Evolutionary conservation across 2,329 filamentous ascomycete species (phyloP).

Genomic region (Fusarium sp.): DNA sequence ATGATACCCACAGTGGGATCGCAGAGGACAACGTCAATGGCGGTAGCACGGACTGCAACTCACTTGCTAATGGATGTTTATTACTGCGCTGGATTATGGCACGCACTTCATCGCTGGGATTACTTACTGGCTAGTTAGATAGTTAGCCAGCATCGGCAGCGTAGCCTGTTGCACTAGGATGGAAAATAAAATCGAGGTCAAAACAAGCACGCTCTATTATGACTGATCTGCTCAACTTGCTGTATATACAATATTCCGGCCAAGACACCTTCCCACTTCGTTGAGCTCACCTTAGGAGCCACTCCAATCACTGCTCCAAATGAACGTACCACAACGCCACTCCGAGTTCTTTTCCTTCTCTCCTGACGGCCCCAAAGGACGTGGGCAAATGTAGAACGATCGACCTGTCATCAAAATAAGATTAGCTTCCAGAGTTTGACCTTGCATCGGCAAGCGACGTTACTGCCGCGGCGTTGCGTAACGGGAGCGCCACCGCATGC

Average conservation of each 20-base stretch:
- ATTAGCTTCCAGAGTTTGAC: constrained; percentile 33
- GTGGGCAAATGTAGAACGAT: constrained; percentile 73
- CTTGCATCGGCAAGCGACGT: constrained; percentile 3
- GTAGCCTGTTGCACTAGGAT: neutral
- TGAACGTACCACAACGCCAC: constrained; percentile 91
- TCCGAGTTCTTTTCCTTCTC: constrained; percentile 86
- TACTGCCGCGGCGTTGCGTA: constrained; percentile 17
- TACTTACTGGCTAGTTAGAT: neutral
- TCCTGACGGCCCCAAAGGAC: constrained; percentile 86
- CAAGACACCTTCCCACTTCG: neutral
- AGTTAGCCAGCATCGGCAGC: constrained; percentile 7
- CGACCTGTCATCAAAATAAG: constrained; percentile 58
- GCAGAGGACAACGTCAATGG: neutral
- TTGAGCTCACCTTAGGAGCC: constrained; percentile 23
- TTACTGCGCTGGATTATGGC: neutral
- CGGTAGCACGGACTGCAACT: constrained; percentile 5
- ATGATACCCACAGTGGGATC: constrained; percentile 17
- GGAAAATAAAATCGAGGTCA: constrained; percentile 5
- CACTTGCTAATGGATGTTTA: constrained; percentile 1
- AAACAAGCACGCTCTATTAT: neutral
- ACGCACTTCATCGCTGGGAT: neutral
- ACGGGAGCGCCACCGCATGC: constrained; percentile 23
- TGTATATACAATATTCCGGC: neutral
- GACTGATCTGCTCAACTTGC: neutral
- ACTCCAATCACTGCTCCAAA: constrained; percentile 74